Percentiles rank a stretch among this genome's conserved stretches.
Evolutionary conservation across 2,329 filamentous ascomycete species (phyloP).

Genomic region (Bipolaris bicolor): DNA sequence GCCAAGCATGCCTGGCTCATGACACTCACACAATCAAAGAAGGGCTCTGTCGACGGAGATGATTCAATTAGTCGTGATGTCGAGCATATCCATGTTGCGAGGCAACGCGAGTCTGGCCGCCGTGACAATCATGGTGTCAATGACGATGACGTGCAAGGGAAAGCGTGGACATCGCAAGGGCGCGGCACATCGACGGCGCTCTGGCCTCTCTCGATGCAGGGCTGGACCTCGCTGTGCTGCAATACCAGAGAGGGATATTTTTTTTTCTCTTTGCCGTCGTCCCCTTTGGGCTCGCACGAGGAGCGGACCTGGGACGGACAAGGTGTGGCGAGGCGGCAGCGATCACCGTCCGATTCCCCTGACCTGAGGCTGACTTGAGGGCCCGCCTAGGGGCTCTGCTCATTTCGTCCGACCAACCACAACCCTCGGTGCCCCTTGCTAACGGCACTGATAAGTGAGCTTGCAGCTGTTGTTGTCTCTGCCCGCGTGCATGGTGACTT

Average conservation of each 20-base stretch:
- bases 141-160: constrained; percentile 14
- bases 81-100: neutral
- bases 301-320: constrained; percentile 10
- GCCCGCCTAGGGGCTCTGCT: constrained; percentile 24
- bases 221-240: constrained; percentile 4
- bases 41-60: neutral
- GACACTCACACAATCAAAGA: neutral
- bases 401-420: constrained; percentile 35
- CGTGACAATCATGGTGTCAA: neutral
- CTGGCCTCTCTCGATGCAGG: neutral
- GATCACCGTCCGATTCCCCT: constrained; percentile 20
- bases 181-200: constrained; percentile 9
- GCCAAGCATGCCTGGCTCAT: constrained; percentile 5
- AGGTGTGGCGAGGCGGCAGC: constrained; percentile 12
- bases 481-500: neutral
- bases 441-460: constrained; percentile 11
- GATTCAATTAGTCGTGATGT: constrained; percentile 3
- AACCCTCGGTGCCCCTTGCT: constrained; percentile 16
- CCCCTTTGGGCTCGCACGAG: constrained; percentile 15
- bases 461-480: neutral
- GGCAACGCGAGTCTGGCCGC: neutral
- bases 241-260: neutral
- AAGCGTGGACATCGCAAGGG: constrained; percentile 9
- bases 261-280: neutral
- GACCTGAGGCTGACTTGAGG: constrained; percentile 8